Conservation (phyloP, 1,139 yeast species). For the Hyphopichia pseudoburtonii region DNA sequence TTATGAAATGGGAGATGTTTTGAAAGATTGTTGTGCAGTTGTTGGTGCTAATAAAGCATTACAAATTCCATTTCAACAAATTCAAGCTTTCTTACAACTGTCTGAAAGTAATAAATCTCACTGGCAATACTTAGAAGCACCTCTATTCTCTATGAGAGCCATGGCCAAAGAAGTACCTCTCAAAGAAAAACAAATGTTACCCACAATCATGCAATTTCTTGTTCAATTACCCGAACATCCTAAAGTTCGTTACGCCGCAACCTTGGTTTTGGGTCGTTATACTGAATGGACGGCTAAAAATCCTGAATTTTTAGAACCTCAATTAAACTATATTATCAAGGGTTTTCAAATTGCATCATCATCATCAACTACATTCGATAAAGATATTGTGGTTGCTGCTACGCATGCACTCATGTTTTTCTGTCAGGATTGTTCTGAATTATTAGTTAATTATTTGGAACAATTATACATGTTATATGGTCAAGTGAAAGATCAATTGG, state of each 20-base stretch:
- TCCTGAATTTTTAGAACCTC: constrained; percentile 78
- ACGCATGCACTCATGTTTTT: constrained; percentile 93
- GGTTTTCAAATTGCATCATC: constrained; percentile 52
- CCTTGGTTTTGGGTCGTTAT: constrained; percentile 88
- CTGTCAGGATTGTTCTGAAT: constrained; percentile 83
- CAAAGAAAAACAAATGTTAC: constrained; percentile 67
- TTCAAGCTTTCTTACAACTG: constrained; percentile 28
- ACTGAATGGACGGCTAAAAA: constrained; percentile 93
- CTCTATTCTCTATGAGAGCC: constrained; percentile 84
- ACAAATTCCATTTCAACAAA: constrained; percentile 55
- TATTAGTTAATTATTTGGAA: constrained; percentile 67
- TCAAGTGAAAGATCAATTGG: constrained; percentile 57
- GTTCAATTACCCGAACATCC: constrained; percentile 81
- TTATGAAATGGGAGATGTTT: constrained; percentile 94
- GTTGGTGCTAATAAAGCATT: constrained; percentile 76
- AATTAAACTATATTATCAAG: constrained; percentile 76
- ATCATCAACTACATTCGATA: constrained; percentile 11
- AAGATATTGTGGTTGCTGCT: constrained; percentile 77
- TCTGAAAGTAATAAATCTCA: constrained; percentile 28
- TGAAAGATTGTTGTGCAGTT: constrained; percentile 91
- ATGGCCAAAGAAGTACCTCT: constrained; percentile 90
- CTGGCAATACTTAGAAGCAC: constrained; percentile 93
- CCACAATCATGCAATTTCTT: constrained; percentile 71
- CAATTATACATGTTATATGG: constrained; percentile 77
- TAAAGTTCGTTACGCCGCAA: constrained; percentile 87